Evolutionary conservation across 2,329 filamentous ascomycete species (phyloP), one percentile per base, ranked within the genome.

Genomic region (Byssothecium circinans): DNA sequence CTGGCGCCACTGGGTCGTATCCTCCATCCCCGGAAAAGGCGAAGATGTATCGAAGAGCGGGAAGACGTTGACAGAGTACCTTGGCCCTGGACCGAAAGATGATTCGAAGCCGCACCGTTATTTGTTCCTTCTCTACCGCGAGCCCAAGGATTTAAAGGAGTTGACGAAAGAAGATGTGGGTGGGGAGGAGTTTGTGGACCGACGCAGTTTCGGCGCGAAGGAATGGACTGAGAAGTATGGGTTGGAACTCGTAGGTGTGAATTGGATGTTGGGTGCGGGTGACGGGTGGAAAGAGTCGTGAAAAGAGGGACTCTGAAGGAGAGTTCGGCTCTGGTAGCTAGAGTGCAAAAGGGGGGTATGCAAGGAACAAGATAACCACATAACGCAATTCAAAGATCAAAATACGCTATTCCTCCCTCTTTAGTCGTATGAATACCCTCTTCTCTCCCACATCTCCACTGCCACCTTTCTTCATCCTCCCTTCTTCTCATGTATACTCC

Each of bases 1-100:
- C 56, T 81, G 78, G 78, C 69, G 79, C 17, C 79, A 82, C 55
- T 81, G 77, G 76, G 70, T 82, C 20, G 60, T 80, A 0, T 48
- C 54, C 2, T 43, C 47, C 2, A 58, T 70, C 12, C 45, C 53
- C 1, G 12, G 43, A 0, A 22, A 47, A 1, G 20, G 41, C 3
- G n/a, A 45, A 2, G 36, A 49, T 11, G 29, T 40, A 3, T 34
- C 50, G n/a, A 20, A 53, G 0, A 43, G 39, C 1, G 64, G 61
- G 4, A 56, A 45, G 3, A 63, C 60, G 2, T 15, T 70, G 25
- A 70, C 67, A 11, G 50, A 50, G 42, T 70, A 69, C 22, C 45
- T 70, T 17, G 64, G 62, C 3, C 67, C 67, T 0, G 67, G 67
- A 1, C 61, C 62, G 0, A 69, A 69, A 46, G 67, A 70, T 17